These are phyloP conservation scores for Aulographum hederae DNA, from an alignment of 2,329 filamentous ascomycete genomes.

Conservation along the genomic window DNA sequence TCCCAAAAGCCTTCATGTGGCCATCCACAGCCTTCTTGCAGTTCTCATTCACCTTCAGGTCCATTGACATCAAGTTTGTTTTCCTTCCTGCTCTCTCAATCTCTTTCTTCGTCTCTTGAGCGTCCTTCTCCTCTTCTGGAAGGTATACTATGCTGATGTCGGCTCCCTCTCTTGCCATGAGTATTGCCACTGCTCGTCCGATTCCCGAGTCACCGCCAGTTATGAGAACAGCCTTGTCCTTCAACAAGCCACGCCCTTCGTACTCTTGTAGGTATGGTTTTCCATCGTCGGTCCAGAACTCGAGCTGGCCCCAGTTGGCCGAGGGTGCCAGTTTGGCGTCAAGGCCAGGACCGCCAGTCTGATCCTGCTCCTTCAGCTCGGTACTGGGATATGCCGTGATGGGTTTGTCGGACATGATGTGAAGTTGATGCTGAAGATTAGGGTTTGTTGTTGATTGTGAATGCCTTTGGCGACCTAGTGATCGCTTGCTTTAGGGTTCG, in stretches of 20 bases:
- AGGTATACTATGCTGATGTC: constrained; percentile 37
- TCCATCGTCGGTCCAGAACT: constrained; percentile 13
- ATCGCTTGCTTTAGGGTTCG: too few species aligned
- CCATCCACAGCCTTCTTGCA: constrained; percentile 33
- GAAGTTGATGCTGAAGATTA: too few species aligned
- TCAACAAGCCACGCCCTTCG: constrained; percentile 13
- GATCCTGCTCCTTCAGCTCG: constrained; percentile 11
- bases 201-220: constrained; percentile 19
- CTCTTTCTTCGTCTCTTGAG: constrained; percentile 31
- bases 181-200: constrained; percentile 33
- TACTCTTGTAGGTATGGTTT: constrained; percentile 15
- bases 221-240: constrained; percentile 13
- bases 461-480: too few species aligned
- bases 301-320: constrained; percentile 15
- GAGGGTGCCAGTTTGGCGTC: constrained; percentile 13
- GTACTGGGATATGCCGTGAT: background rate
- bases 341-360: constrained; percentile 13
- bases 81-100: constrained; percentile 31
- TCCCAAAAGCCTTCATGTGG: constrained; percentile 29
- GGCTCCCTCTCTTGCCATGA: constrained; percentile 40
- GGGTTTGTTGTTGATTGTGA: too few species aligned
- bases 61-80: constrained; percentile 28
- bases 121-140: constrained; percentile 36
- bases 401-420: background rate
- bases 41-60: constrained; percentile 31